Evolutionary conservation across 2,329 filamentous ascomycete genomes (phyloP).

Genomic region (Trichoderma cornu-damae): DNA sequence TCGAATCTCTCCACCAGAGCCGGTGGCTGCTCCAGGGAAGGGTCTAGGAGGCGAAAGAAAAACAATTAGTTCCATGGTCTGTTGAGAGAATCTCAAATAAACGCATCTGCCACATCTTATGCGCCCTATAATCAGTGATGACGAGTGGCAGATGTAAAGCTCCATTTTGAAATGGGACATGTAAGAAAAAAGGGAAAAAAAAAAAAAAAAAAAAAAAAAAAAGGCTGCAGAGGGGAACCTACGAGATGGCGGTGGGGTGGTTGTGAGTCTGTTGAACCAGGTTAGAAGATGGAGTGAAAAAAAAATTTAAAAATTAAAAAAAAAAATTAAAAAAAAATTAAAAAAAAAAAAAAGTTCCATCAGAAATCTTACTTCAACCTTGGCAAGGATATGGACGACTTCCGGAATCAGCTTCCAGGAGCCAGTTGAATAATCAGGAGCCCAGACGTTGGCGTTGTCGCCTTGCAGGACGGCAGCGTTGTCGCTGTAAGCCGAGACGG

Average conservation of each 20-base stretch:
- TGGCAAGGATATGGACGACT: conserved; percentile 78
- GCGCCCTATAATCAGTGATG: not conserved
- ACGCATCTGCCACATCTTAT: not conserved
- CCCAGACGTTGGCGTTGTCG: conserved; percentile 58
- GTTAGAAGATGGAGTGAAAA: not conserved
- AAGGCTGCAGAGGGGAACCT: too few relatives aligned
- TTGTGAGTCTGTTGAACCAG: conserved; percentile 64
- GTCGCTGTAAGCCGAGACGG: conserved; percentile 95
- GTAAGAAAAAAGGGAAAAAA: not conserved
- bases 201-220: not conserved
- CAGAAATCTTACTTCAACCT: conserved; percentile 60
- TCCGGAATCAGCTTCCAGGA: conserved; percentile 87
- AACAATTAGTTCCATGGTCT: not conserved
- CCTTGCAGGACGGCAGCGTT: conserved; percentile 79
- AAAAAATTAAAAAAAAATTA: not conserved
- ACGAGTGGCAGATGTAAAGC: not conserved
- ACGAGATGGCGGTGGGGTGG: conserved; percentile 88
- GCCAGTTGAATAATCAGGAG: conserved; percentile 77
- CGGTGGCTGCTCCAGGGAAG: conserved; percentile 87
- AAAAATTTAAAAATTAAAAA: not conserved
- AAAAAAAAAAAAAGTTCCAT: too few relatives aligned
- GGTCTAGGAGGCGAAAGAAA: conserved; percentile 50
- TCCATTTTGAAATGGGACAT: not conserved
- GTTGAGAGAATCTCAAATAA: not conserved
- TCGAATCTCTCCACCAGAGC: conserved; percentile 90